These are phyloP conservation scores for Sclerospora graminicola DNA, from an alignment of 352 stramenopile genomes.

Conservation along the genomic window DNA sequence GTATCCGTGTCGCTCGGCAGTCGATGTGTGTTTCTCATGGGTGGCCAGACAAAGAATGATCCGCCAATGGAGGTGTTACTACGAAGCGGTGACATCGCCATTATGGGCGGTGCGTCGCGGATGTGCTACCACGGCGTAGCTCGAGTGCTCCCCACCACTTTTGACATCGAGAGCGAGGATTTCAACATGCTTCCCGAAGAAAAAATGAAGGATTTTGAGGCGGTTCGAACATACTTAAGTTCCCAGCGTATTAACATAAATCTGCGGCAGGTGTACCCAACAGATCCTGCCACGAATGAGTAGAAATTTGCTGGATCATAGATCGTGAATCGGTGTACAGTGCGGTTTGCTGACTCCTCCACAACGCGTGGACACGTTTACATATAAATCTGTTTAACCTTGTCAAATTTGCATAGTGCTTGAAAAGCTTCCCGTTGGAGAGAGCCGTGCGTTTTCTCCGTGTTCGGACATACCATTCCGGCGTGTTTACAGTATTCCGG, in stretches of 20 bases:
- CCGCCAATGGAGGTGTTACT: conserved; percentile 49
- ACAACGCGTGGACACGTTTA: too few species aligned
- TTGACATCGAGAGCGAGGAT: conserved; percentile 19
- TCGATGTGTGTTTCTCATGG: conserved; percentile 68
- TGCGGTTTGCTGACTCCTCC: too few species aligned
- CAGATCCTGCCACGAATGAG: neutral
- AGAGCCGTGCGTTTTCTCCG: too few species aligned
- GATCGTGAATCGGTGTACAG: too few species aligned
- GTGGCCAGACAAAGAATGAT: conserved; percentile 48
- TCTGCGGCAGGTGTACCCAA: conserved; percentile 63
- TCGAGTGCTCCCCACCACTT: conserved; percentile 38
- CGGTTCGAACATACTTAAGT: conserved; percentile 41
- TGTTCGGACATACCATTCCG: too few species aligned
- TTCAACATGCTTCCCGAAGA: conserved; percentile 12
- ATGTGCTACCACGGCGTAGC: conserved; percentile 68
- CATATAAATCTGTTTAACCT: too few species aligned
- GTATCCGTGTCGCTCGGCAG: conserved; percentile 70
- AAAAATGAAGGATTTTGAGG: conserved; percentile 18
- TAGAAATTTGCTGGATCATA: too few species aligned
- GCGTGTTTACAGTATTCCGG: too few species aligned
- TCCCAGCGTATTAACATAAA: conserved; percentile 76
- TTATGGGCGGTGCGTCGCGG: conserved; percentile 48
- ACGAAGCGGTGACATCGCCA: conserved; percentile 55
- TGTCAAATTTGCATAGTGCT: too few species aligned
- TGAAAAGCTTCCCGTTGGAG: too few species aligned